These are phyloP conservation scores for Hericium rajendrae DNA, from an alignment of 768 basidiomycete genomes.

Conservation along the genomic window DNA sequence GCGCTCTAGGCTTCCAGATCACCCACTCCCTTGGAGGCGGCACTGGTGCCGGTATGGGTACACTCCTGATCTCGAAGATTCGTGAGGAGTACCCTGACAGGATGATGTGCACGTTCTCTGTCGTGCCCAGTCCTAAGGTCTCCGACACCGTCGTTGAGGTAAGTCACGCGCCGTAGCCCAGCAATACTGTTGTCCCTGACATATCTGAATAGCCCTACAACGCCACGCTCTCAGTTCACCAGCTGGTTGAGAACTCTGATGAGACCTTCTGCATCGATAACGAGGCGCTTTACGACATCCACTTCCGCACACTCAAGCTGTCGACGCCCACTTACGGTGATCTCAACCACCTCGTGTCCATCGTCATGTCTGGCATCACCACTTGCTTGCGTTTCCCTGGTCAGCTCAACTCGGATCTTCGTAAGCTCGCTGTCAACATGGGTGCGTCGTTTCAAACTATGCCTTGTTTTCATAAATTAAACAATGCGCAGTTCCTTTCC, in stretches of 20 bases:
- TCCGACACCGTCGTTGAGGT: slow-evolving; percentile 98
- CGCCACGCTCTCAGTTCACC: slow-evolving; percentile 95
- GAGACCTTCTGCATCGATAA: slow-evolving; percentile 99
- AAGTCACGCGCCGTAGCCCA: not conserved
- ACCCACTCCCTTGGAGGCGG: slow-evolving; percentile 98
- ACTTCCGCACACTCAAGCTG: slow-evolving; percentile 96
- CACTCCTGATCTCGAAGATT: slow-evolving; percentile 97
- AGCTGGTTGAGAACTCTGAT: slow-evolving; percentile 98
- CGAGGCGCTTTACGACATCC: slow-evolving; percentile 98
- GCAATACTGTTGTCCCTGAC: not conserved
- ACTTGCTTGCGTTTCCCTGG: slow-evolving; percentile 99
- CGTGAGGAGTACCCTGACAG: slow-evolving; percentile 98
- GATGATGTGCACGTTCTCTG: slow-evolving; percentile 99
- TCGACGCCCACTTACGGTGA: slow-evolving; percentile 94
- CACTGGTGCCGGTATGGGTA: slow-evolving; percentile 99
- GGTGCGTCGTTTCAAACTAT: slow-evolving; percentile 38
- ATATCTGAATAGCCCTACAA: slow-evolving; percentile 72
- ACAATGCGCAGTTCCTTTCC: slow-evolving; percentile 75
- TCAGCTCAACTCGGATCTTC: slow-evolving; percentile 96
- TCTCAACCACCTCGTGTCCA: slow-evolving; percentile 94
- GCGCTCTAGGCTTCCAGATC: slow-evolving; percentile 81
- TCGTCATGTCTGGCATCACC: slow-evolving; percentile 98
- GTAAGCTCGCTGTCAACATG: slow-evolving; percentile 99
- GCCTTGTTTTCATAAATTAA: not conserved
- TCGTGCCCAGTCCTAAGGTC: slow-evolving; percentile 94